These are phyloP conservation scores for Penicillium atrosanguineum DNA, from an alignment of 495 filamentous ascomycete species.

Conservation along the genomic window DNA sequence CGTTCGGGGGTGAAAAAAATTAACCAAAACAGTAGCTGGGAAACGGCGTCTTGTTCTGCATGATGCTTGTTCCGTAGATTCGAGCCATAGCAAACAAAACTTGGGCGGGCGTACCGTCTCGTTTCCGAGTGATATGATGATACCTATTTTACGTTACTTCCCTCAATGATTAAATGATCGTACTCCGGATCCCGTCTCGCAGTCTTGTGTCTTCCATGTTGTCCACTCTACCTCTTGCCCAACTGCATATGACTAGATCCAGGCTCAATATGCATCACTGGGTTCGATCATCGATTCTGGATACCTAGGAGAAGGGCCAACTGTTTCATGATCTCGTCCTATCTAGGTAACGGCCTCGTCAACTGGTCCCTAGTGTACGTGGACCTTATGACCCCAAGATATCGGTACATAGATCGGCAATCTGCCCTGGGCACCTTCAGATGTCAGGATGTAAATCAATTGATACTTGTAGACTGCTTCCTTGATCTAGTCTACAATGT, in stretches of 20 bases:
- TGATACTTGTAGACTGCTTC: too few relatives aligned
- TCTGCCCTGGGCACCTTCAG: too few relatives aligned
- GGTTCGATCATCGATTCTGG: too few relatives aligned
- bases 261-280: background rate
- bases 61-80: conserved; percentile 39
- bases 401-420: too few relatives aligned
- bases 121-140: conserved; percentile 39
- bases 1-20: conserved; percentile 19
- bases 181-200: conserved; percentile 12
- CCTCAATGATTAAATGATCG: conserved; percentile 34
- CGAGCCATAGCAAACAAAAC: conserved; percentile 36
- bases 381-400: too few relatives aligned
- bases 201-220: background rate
- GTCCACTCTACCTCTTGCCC: background rate
- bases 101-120: conserved; percentile 24
- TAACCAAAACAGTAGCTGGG: conserved; percentile 33
- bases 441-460: too few relatives aligned
- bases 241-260: background rate
- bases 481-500: too few relatives aligned
- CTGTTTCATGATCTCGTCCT: too few relatives aligned
- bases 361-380: too few relatives aligned
- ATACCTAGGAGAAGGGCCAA: too few relatives aligned
- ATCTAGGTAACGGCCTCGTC: too few relatives aligned
- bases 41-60: conserved; percentile 44
- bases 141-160: conserved; percentile 35